Base-by-base conservation (phyloP, 2,329 filamentous ascomycete species). In the Emmonsiellopsis sp. region DNA sequence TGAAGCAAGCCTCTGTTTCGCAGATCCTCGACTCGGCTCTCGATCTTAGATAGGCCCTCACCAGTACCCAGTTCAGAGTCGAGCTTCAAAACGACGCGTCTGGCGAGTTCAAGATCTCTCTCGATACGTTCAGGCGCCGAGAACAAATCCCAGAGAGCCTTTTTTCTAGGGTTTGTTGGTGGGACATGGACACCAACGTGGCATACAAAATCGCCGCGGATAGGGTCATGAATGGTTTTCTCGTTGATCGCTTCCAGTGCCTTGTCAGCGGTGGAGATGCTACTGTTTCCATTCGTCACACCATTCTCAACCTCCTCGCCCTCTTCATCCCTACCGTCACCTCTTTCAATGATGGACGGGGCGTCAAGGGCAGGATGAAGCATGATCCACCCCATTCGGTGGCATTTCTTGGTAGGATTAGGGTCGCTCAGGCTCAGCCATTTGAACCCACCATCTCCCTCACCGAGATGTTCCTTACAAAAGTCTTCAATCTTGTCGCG, bases 331-430 rank as follows among this genome's bases (percentile, higher is more conserved):
- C 86, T 83, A 10, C 81, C 80, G 60, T 93, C 87, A n/a, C 81
- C 78, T 56, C 85, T 79, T 61, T 94, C 88, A 55, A 84, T 74
- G 10, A 83, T 77, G 46, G 80, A 75, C 5, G 78, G 72, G 21
- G 79, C 76, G 53, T 94, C 88, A 0, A 86, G 78, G 11, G 83
- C 83, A 13, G 89, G 86, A 51, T 97, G 87, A 8, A 98, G 79
- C 80, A 97, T 93, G 56, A 98, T 94, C 92, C 94, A 98, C 21
- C 93, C 93, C 69, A 98, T 97, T 21, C 93, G 86, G 67, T 98
- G 93, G 65, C 91, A 98, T 58, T 95, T 87, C 74, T 98, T 98
- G 63, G 89, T 86, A 1, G 93, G 93, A 65, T 98, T 98, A 0
- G 93, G 93, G 63, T 98, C 93, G 60, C 91, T 96, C 49, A 98